Evolutionary conservation across 2,329 filamentous ascomycete species (phyloP).

Genomic region (Monosporascus cannonballus): DNA sequence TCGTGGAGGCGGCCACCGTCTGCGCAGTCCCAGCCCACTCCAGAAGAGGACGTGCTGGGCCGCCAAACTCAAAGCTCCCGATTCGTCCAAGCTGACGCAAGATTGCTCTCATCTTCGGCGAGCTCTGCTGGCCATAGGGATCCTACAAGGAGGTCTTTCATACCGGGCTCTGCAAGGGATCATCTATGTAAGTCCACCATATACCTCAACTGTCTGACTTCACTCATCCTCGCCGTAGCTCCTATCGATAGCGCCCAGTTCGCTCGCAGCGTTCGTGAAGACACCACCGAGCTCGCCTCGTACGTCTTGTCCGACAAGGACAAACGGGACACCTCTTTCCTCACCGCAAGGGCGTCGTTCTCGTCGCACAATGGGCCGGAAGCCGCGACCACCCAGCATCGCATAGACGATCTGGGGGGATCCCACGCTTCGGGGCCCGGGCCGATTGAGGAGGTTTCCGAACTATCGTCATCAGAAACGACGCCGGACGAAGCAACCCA

Average conservation of each 20-base stretch:
- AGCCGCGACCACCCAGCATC: slow-evolving; percentile 20
- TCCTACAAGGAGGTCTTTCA: slow-evolving; percentile 65
- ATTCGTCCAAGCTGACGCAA: slow-evolving; percentile 13
- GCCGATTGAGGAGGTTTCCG: slow-evolving; percentile 24
- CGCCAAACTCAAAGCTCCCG: slow-evolving; percentile 15
- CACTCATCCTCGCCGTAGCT: slow-evolving; percentile 27
- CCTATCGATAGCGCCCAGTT: slow-evolving; percentile 65
- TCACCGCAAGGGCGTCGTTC: slow-evolving; percentile 32
- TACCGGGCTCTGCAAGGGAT: slow-evolving; percentile 59
- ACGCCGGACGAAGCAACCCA: slow-evolving; percentile 12
- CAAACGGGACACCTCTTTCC: slow-evolving; percentile 38
- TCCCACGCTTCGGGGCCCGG: slow-evolving; percentile 9
- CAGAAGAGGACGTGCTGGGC: slow-evolving; percentile 23
- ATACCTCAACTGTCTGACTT: not conserved
- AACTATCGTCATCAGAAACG: slow-evolving; percentile 19
- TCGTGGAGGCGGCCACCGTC: slow-evolving; percentile 40
- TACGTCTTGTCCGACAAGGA: slow-evolving; percentile 66
- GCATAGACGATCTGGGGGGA: slow-evolving; percentile 17
- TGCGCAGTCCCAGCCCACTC: slow-evolving; percentile 23
- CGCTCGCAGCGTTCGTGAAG: slow-evolving; percentile 73
- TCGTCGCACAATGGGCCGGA: slow-evolving; percentile 24
- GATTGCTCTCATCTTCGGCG: slow-evolving; percentile 28
- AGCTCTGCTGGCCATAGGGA: slow-evolving; percentile 46
- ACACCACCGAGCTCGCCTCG: slow-evolving; percentile 80
- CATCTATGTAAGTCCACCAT: slow-evolving; percentile 42